Percentiles rank a stretch among this genome's conserved stretches.
phyloP scores from a whole-genome alignment of 83 land plant species.

The Thuja plicata region DNA sequence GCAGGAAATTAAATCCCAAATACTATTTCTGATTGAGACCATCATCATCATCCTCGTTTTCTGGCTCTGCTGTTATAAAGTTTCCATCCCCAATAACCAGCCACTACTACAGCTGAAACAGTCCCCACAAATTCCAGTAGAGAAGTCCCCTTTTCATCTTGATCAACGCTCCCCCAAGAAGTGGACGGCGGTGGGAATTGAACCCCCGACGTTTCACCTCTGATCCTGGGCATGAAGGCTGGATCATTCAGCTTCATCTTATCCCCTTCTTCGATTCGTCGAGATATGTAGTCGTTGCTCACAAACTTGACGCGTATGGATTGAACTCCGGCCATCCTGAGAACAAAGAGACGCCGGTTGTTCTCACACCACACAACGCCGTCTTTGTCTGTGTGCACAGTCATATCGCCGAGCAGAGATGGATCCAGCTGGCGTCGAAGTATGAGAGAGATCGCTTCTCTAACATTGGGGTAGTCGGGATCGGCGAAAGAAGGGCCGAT shows the following conservation, averaged over 20 bases:
- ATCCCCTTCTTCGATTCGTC: background rate
- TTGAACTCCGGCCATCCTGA: background rate
- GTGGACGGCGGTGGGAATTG: no score
- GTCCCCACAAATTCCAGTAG: background rate
- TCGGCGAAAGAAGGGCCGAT: no score
- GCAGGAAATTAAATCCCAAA: no score
- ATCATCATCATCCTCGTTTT: no score
- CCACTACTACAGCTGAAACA: background rate
- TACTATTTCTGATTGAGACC: no score
- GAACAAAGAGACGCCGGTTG: background rate
- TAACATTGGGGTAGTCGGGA: no score
- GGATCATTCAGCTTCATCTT: background rate
- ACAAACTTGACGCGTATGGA: background rate
- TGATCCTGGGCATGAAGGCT: no score
- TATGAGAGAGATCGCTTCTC: no score
- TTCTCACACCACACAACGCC: background rate
- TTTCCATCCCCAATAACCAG: background rate
- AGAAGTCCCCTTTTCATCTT: background rate
- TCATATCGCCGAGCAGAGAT: no score
- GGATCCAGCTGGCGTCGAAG: background rate
- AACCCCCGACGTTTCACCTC: no score
- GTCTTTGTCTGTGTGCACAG: background rate
- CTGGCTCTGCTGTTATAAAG: no score
- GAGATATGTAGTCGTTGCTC: background rate
- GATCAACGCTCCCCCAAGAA: no score